phyloP scores from a whole-genome alignment of 495 filamentous ascomycete species.

The Xylaria flabelliformis region DNA sequence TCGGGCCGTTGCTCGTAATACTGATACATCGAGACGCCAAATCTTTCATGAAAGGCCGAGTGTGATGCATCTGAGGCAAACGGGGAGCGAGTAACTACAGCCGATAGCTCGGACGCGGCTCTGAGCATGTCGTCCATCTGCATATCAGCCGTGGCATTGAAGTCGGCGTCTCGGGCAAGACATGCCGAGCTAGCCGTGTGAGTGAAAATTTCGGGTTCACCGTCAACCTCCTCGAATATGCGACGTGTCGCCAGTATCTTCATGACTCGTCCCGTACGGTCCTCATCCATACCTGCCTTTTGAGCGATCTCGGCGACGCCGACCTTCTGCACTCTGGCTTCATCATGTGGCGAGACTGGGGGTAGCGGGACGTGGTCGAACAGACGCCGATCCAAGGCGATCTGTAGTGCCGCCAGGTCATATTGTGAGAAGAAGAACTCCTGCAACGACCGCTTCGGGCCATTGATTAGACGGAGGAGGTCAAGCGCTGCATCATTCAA shows the following conservation, averaged over 20 bases:
- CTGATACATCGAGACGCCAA: constrained; percentile 34
- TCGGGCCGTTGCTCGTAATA: constrained; percentile 38
- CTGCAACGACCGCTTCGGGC: constrained; percentile 29
- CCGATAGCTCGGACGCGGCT: constrained; percentile 33
- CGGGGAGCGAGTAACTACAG: constrained; percentile 21
- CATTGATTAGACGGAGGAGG: constrained; percentile 37
- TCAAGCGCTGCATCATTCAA: constrained; percentile 29
- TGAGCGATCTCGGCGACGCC: constrained; percentile 32
- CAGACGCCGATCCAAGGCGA: constrained; percentile 39
- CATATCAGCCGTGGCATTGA: constrained; percentile 1
- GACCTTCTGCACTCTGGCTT: constrained; percentile 9
- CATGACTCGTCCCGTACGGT: constrained; percentile 32
- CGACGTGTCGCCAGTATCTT: constrained; percentile 33
- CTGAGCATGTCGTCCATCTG: constrained; percentile 43
- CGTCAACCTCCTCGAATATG: constrained; percentile 35
- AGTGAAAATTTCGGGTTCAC: constrained; percentile 14
- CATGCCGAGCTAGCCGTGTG: constrained; percentile 9
- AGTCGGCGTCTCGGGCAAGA: constrained; percentile 10
- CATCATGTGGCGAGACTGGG: neutral
- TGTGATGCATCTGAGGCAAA: constrained; percentile 18
- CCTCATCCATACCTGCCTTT: constrained; percentile 34
- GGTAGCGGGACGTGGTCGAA: constrained; percentile 32
- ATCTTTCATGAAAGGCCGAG: constrained; percentile 34
- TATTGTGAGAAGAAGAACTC: constrained; percentile 27
- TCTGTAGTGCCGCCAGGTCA: constrained; percentile 40